Evolutionary conservation across 2,329 filamentous ascomycete genomes (phyloP).

Genomic region (Colletotrichum magnum): DNA sequence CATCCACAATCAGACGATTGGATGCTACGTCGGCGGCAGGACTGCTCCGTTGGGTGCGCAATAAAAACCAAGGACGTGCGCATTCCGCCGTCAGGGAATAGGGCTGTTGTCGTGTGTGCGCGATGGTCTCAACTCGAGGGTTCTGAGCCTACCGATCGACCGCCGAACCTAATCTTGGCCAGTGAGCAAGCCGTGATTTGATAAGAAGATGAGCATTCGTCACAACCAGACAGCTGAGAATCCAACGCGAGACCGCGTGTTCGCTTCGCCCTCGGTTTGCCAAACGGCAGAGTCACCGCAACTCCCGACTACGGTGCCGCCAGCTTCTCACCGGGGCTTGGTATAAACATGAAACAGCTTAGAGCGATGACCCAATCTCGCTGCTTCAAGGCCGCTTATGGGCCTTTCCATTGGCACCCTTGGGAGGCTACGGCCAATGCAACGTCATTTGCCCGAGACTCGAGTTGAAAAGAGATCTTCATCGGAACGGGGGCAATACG

Average conservation of each 20-base stretch:
- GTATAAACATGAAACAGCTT: constrained; percentile 17
- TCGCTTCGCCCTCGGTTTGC: not conserved
- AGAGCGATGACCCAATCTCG: constrained; percentile 9
- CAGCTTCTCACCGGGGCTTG: no score
- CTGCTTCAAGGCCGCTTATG: not conserved
- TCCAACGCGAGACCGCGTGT: no score
- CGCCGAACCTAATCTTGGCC: no score
- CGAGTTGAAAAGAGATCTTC: not conserved
- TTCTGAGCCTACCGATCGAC: no score
- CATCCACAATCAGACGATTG: not conserved
- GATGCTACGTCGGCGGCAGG: constrained; percentile 5
- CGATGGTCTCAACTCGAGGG: not conserved
- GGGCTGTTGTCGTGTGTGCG: not conserved
- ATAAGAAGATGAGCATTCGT: no score
- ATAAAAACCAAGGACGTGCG: not conserved
- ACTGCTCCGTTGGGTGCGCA: not conserved
- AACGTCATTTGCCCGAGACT: not conserved
- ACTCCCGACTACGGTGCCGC: not conserved
- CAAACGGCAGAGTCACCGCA: no score
- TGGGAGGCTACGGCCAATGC: not conserved
- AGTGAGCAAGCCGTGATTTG: no score
- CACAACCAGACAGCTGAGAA: no score
- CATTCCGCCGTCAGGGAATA: not conserved
- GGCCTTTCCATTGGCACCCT: not conserved
- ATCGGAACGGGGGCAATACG: not conserved